Evolutionary conservation across 768 basidiomycete genomes (phyloP).

Genomic region (Bullera alba): DNA sequence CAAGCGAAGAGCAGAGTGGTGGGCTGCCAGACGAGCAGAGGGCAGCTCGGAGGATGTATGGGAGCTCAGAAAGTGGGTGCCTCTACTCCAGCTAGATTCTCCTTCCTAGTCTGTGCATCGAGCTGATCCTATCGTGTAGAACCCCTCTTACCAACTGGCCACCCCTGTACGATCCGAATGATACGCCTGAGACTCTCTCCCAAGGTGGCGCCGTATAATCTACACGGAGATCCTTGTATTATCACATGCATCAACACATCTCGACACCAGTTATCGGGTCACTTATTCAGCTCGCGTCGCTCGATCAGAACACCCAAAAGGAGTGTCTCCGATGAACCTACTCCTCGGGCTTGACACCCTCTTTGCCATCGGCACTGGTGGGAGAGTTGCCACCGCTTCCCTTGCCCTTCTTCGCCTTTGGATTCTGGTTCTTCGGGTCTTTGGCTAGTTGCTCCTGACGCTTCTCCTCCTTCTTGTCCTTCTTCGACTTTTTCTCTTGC

Average conservation of each 20-base stretch:
- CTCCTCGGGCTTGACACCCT: background rate
- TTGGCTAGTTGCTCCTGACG: conserved; percentile 11
- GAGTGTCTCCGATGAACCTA: too few species aligned
- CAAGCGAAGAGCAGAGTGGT: conserved; percentile 81
- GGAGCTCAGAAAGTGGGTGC: conserved; percentile 71
- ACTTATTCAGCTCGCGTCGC: too few species aligned
- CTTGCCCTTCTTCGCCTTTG: conserved; percentile 1
- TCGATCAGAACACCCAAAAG: too few species aligned
- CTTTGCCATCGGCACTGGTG: too few species aligned
- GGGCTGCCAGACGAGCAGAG: conserved; percentile 67
- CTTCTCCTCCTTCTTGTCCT: conserved; percentile 20
- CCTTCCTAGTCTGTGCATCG: background rate
- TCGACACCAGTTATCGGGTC: too few species aligned
- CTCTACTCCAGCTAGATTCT: conserved; percentile 11
- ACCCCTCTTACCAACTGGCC: conserved; percentile 55
- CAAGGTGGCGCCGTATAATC: too few species aligned
- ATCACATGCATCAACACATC: too few species aligned
- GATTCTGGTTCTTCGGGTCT: conserved; percentile 5
- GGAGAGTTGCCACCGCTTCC: background rate
- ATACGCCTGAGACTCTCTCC: too few species aligned
- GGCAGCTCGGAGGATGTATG: conserved; percentile 93
- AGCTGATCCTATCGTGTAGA: conserved; percentile 39
- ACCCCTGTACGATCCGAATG: too few species aligned
- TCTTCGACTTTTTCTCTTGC: conserved; percentile 13
- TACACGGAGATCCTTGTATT: too few species aligned